phyloP scores from a whole-genome alignment of 805 yeast genomes.

The Kodamaea neixiangensis region DNA sequence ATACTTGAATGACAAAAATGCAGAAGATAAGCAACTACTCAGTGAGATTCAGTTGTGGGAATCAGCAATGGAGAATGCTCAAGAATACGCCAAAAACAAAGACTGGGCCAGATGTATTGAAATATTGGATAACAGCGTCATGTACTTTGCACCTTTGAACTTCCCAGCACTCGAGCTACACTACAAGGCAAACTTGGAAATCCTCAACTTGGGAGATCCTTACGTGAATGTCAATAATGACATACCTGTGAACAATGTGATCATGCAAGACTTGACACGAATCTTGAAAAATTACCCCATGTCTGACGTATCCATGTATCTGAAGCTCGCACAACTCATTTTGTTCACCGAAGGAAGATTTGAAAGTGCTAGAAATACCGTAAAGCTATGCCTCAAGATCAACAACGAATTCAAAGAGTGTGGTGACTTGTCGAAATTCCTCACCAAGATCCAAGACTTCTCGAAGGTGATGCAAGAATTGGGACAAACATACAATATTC shows the following conservation, averaged over 20 bases:
- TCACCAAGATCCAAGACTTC: slow-evolving; percentile 45
- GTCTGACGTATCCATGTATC: slow-evolving; percentile 26
- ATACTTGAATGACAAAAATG: not conserved
- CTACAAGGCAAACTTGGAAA: slow-evolving; percentile 16
- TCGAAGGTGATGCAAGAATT: slow-evolving; percentile 40
- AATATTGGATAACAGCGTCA: slow-evolving; percentile 24
- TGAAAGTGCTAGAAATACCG: slow-evolving; percentile 50
- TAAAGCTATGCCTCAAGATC: slow-evolving; percentile 69
- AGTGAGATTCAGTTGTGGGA: slow-evolving; percentile 22
- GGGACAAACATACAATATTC: slow-evolving; percentile 26
- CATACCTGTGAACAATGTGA: slow-evolving; percentile 14
- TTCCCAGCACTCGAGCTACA: slow-evolving; percentile 35
- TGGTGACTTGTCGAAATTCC: slow-evolving; percentile 54
- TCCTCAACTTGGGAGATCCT: slow-evolving; percentile 19
- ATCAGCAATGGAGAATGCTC: slow-evolving; percentile 14
- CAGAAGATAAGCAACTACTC: slow-evolving; percentile 8
- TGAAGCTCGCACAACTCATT: slow-evolving; percentile 28
- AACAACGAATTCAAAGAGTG: slow-evolving; percentile 75
- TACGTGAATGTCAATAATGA: slow-evolving; percentile 6
- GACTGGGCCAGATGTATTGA: slow-evolving; percentile 28
- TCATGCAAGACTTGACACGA: slow-evolving; percentile 27
- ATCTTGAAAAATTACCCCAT: slow-evolving; percentile 31
- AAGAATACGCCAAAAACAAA: slow-evolving; percentile 12
- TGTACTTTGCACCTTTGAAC: slow-evolving; percentile 46
- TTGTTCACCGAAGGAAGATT: slow-evolving; percentile 55